Base-by-base conservation (phyloP, 2,329 filamentous ascomycete species). In the Penicillium griseofulvum region DNA sequence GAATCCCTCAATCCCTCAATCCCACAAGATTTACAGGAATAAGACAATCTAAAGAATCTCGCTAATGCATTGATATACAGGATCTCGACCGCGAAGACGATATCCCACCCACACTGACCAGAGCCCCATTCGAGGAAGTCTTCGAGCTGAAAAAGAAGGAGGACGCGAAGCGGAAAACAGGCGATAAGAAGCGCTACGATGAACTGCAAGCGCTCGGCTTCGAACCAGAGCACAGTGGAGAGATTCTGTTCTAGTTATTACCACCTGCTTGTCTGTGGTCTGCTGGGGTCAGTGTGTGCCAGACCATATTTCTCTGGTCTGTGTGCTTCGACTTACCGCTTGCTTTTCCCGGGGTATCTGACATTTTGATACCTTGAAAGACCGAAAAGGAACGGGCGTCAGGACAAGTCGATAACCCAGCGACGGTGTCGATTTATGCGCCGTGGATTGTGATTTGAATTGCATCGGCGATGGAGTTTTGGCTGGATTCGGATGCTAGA, bases 61-160 rank as follows among this genome's bases (percentile, higher is more conserved):
- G 9, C 19, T n/a, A 17, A n/a, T 49, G 22, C 8, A 43, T 54
- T 24, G 5, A 34, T 53, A 31, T 31, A 31, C 49, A 83, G 81
- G 94, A 99, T 72, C 84, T 99, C 24, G 94, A 99, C 78, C 91
- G 89, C 69, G 94, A 99, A 74, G 94, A 99, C 73, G 87, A 95
- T 55, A 81, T 91, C 14, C 91, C 90, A 1, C 73, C 80, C 5
- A 85, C 87, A 31, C 91, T 88, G 65, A 79, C 82, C 63, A 78
- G 80, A 60, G 91, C 86, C 1, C 82, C 90, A 1, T 78, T 86
- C 45, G 83, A 87, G 44, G 77, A 87, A 60, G 90, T 96, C 36
- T 85, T 87, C 62, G 84, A 83, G 58, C 74, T 94, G 42, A 88
- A 88, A 61, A 89, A 90, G 73, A 82, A 88, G 68, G 85, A 87